Evolutionary conservation across 768 basidiomycete genomes (phyloP), one percentile per base, ranked within the genome.

Genomic region (Lanmaoa pseudosensibilis): DNA sequence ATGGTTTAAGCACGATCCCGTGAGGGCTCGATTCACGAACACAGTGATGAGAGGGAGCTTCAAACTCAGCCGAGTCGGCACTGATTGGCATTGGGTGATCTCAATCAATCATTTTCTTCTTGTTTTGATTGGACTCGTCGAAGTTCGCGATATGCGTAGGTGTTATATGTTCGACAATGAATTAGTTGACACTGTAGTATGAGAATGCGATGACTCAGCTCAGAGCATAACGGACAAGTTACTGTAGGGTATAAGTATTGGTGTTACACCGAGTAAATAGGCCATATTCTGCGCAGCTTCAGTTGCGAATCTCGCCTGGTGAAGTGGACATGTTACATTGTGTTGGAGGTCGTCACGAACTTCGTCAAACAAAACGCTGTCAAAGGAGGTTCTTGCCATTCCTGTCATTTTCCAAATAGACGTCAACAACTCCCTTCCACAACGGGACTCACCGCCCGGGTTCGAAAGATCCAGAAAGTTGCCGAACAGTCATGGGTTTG

Each of bases 401-500:
- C 5, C 16, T 5, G 50, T 37, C 15, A 21, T 4, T 23, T 41
- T n/a, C 38, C 30, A 63, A 64, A 53, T 7, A 53, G 3, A 21
- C 21, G 25, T 50, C 62, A 55, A 59, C 11, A 52, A 36, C 4
- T 9, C 5, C 48, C 15, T 49, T 46, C 60, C 60, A 55, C 54
- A 55, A 52, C 16, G 37, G 39, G 23, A 48, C 33, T 47, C 51
- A 50, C 47, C 43, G 30, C 48, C 38, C 3, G 1, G n/a, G 1
- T 19, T 33, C 6, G 56, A 56, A 60, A 23, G 2, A 37, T 34
- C 58, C 50, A 16, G 62, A 64, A 64, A 8, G 13, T 30, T 52
- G 15, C 32, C 33, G 52, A 57, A 60, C 5, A 21, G 11, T 32
- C 41, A 21, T 39, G 38, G 9, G 11, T 11, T 19, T 27, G 16